Conservation (phyloP, 257 asterid genomes). For the Gynochthodes officinalis region DNA sequence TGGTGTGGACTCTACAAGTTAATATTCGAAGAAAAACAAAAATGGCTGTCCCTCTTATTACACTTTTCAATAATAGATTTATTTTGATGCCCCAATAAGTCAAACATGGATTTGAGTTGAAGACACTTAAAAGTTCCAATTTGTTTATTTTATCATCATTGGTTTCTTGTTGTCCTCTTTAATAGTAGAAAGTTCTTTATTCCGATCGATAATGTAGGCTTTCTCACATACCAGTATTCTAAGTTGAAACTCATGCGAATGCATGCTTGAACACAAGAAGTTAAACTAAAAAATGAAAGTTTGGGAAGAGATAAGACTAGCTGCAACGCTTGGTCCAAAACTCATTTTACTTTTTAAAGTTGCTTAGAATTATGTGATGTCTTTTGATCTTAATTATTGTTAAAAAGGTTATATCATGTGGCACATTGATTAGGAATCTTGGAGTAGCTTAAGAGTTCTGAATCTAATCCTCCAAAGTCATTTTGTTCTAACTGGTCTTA, state of each 20-base stretch:
- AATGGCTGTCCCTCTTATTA: not conserved
- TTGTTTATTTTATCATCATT: not conserved
- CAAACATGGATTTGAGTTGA: slow-evolving; percentile 21
- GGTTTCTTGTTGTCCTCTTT: not conserved
- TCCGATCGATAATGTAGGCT: slow-evolving; percentile 6
- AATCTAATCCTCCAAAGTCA: slow-evolving; percentile 1
- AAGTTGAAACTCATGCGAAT: slow-evolving; percentile 35
- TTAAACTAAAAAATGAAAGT: not conserved
- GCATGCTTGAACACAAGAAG: not conserved
- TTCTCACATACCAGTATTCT: not conserved
- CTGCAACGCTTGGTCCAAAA: slow-evolving; percentile 30
- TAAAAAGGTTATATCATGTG: slow-evolving; percentile 45
- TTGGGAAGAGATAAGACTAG: slow-evolving; percentile 37
- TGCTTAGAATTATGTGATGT: not conserved
- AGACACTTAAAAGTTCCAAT: not conserved
- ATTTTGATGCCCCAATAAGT: slow-evolving; percentile 9
- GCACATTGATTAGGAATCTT: slow-evolving; percentile 23
- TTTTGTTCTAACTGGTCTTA: slow-evolving; percentile 1
- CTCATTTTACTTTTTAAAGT: not conserved
- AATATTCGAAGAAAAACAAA: not conserved
- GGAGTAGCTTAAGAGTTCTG: not conserved
- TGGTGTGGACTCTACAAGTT: not conserved
- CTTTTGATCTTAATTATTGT: slow-evolving; percentile 7
- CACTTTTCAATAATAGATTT: slow-evolving; percentile 6
- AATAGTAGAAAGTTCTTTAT: slow-evolving; percentile 3